Conservation (phyloP, 148 eudicot genomes). For the Nepenthes mirabilis region DNA sequence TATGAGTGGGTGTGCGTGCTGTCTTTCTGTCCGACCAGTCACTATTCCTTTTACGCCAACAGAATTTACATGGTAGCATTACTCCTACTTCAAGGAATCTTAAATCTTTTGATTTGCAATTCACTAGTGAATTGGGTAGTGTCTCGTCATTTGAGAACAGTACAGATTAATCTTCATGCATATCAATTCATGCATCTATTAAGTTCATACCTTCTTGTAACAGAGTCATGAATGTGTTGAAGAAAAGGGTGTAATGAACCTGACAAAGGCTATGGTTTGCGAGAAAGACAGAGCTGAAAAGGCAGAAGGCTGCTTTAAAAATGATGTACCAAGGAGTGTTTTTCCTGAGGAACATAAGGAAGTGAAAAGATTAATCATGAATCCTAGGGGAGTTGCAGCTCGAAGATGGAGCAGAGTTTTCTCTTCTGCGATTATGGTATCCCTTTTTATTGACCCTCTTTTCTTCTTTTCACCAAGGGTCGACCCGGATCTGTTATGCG, state of each 20-base stretch:
- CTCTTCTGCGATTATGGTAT: slow-evolving; percentile 22
- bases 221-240: background rate
- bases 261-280: too few species aligned
- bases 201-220: too few species aligned
- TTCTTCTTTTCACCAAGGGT: slow-evolving; percentile 32
- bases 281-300: background rate
- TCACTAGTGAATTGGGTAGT: too few species aligned
- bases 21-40: too few species aligned
- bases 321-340: background rate
- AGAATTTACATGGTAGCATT: too few species aligned
- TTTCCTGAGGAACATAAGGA: slow-evolving; percentile 13
- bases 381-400: slow-evolving; percentile 21
- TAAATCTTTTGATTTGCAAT: too few species aligned
- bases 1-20: too few species aligned
- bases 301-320: background rate
- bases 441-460: slow-evolving; percentile 46
- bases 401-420: slow-evolving; percentile 29
- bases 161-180: too few species aligned
- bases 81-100: too few species aligned
- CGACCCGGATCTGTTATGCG: slow-evolving; percentile 17
- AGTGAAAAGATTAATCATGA: slow-evolving; percentile 10
- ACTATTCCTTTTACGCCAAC: too few species aligned
- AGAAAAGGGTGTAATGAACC: background rate
- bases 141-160: too few species aligned
- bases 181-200: too few species aligned